These are phyloP conservation scores for Magnaporthiopsis rhizophila DNA, from an alignment of 2,329 filamentous ascomycete species.

Conservation along the genomic window DNA sequence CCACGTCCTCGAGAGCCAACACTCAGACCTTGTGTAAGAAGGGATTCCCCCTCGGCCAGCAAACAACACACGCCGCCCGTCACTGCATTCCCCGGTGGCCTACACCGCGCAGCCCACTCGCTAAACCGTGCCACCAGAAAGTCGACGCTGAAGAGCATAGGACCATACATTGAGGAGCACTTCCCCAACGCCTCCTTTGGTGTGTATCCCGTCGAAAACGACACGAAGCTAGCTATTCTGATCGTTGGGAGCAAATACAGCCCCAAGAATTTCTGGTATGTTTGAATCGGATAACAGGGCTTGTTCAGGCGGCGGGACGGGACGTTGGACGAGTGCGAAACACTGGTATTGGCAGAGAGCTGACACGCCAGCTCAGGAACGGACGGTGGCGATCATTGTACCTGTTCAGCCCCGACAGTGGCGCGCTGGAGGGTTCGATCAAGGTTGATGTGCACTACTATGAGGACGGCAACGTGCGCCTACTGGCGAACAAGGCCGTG, in stretches of 20 bases:
- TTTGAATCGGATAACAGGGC: background rate
- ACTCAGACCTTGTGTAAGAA: constrained; percentile 72
- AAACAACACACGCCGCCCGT: background rate
- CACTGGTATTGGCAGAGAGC: constrained; percentile 1
- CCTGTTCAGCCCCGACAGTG: constrained; percentile 62
- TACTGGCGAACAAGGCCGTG: constrained; percentile 79
- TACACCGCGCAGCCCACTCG: background rate
- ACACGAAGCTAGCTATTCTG: constrained; percentile 68
- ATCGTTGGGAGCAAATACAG: constrained; percentile 96
- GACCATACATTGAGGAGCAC: constrained; percentile 75
- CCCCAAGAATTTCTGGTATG: constrained; percentile 92
- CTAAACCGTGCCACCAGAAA: constrained; percentile 44
- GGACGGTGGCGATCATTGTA: constrained; percentile 93
- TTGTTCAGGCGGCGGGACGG: background rate
- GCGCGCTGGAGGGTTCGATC: constrained; percentile 66
- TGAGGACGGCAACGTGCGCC: constrained; percentile 94
- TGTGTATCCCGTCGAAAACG: constrained; percentile 71
- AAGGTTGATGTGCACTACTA: constrained; percentile 99
- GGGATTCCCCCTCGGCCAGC: background rate
- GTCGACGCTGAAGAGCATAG: constrained; percentile 72
- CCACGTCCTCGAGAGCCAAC: constrained; percentile 65
- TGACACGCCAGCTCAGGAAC: constrained; percentile 52
- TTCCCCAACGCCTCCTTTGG: constrained; percentile 76
- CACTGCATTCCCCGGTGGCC: background rate
- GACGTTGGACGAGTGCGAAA: background rate